phyloP scores from a whole-genome alignment of 306 rosid species.

The Malus asiatica region DNA sequence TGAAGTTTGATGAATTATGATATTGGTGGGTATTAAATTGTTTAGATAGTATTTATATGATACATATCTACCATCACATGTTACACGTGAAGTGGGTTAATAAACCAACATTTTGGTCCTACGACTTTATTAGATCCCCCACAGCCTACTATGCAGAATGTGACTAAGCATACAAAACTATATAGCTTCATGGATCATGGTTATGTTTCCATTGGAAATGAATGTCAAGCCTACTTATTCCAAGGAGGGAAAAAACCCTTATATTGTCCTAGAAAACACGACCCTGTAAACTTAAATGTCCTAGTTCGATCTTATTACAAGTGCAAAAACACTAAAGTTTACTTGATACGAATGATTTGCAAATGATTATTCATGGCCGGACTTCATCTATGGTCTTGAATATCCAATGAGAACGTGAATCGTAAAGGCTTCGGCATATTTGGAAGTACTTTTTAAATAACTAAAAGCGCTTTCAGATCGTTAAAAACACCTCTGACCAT shows the following conservation, averaged over 20 bases:
- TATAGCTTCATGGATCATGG: background rate
- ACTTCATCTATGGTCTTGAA: background rate
- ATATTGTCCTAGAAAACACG: no score
- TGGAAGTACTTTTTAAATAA: no score
- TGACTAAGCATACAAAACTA: background rate
- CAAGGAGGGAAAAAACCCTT: background rate
- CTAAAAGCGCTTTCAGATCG: no score
- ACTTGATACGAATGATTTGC: background rate
- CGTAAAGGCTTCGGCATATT: background rate
- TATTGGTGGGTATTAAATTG: background rate
- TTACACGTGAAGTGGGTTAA: conserved; percentile 9
- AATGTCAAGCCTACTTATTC: background rate
- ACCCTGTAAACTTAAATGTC: background rate
- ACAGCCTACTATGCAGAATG: background rate
- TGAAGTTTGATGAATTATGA: background rate
- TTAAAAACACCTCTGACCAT: no score
- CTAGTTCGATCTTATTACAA: background rate
- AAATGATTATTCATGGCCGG: background rate
- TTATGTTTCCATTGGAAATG: background rate
- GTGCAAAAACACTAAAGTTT: background rate
- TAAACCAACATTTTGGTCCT: conserved; percentile 6
- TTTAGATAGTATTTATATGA: background rate
- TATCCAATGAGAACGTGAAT: background rate
- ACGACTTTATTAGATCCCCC: background rate
- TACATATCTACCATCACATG: background rate